Evolutionary conservation across 306 rosid genomes (phyloP).

Genomic region (Astragalus glycyphyllos): DNA sequence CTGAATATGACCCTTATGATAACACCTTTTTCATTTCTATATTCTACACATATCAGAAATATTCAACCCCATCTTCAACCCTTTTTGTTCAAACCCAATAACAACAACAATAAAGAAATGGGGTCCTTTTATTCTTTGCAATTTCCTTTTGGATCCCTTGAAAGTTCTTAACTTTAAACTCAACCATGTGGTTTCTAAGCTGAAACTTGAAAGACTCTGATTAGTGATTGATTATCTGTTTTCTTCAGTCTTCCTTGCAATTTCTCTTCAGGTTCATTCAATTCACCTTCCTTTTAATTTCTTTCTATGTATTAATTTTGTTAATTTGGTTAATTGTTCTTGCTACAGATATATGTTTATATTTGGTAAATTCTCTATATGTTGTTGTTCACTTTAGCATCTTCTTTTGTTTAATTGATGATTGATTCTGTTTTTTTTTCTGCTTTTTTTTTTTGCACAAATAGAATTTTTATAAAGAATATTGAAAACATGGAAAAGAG

Average conservation of each 20-base stretch:
- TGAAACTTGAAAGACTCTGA: slow-evolving; percentile 24
- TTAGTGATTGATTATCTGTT: slow-evolving; percentile 12
- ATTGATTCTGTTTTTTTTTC: slow-evolving; percentile 21
- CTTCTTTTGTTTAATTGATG: slow-evolving; percentile 26
- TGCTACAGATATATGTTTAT: not conserved
- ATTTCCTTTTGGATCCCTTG: not conserved
- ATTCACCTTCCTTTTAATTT: not conserved
- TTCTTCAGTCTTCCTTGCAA: slow-evolving; percentile 34
- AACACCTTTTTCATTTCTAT: slow-evolving; percentile 34
- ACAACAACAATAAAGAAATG: slow-evolving; percentile 5
- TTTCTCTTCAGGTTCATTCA: slow-evolving; percentile 43
- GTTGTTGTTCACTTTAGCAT: slow-evolving; percentile 16
- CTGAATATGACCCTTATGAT: slow-evolving; percentile 38
- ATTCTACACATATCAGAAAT: slow-evolving; percentile 43
- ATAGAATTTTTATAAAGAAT: slow-evolving; percentile 15
- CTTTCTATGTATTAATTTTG: slow-evolving; percentile 4
- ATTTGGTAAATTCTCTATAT: not conserved
- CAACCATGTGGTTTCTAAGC: slow-evolving; percentile 2
- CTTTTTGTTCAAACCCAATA: slow-evolving; percentile 32
- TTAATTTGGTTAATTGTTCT: slow-evolving; percentile 5
- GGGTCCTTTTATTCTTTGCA: slow-evolving; percentile 34
- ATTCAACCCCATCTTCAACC: slow-evolving; percentile 36
- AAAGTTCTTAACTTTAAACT: slow-evolving; percentile 28
- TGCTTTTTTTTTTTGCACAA: slow-evolving; percentile 15
- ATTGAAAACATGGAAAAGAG: slow-evolving; percentile 50